Base-by-base conservation (phyloP, 2,329 filamentous ascomycete species). In the Apiospora malaysiana region DNA sequence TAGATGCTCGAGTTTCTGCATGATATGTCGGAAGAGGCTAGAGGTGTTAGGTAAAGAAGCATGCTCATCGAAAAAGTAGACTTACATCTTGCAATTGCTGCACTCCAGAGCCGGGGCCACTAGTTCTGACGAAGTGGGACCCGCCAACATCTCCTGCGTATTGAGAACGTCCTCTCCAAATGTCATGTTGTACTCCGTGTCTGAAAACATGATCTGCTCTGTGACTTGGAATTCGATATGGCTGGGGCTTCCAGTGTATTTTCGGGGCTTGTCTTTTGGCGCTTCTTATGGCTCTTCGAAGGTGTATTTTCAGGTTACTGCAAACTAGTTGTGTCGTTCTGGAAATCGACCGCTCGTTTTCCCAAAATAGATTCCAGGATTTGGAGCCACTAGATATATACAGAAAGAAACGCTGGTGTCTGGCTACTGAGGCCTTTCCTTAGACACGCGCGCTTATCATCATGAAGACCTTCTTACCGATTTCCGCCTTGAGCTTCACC, bases 1-100 rank as follows among this genome's bases (percentile, higher is more conserved):
- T 27, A 56, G 25, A 56, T 56, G 49, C 49, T 56, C 49, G 49
- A 56, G 49, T 56, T 56, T 56, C 49, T 56, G 25, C 25, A 56
- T 56, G 25, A 56, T 56, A 23, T 27, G 25, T 27, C 49, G 49
- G 25, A 56, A 56, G 2, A 56, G 49, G 49, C 49, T 56, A 56
- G 49, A 56, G 25, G 25, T 25, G 49, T 56, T 56, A 6, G n/a
- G 16, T 59, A 59, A 37, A 27, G 51, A 59, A 5, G 51, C 27
- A 59, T 37, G 27, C 51, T 27, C 6, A 59, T 59, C 27, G 18
- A 32, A 59, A 59, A 37, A 40, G 51, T 59, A 37, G 27, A 59
- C 27, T 59, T 37, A 59, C 18, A 37, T 59, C 27, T 59, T 59
- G 8, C 18, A 59, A 59, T 59, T 59, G 27, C 21, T 59, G 18